Base-by-base conservation (phyloP, 1,284 basidiomycete genomes). In the Ustilago shanxiensis region DNA sequence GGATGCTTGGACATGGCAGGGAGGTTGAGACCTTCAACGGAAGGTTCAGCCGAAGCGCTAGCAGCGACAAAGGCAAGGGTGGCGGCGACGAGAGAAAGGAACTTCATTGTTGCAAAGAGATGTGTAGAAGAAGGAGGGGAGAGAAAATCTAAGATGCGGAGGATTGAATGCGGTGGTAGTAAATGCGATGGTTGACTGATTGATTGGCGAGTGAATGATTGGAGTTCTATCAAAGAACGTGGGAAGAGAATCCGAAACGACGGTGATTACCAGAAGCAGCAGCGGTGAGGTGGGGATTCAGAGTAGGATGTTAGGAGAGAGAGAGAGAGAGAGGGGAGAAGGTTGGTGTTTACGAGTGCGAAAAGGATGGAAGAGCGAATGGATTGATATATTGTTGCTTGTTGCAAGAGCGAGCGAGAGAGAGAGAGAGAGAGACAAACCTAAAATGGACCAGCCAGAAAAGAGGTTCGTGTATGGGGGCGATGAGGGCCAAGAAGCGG, bases 51-150 rank as follows among this genome's bases (percentile, higher is more conserved):
- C 16, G 69, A 79, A 57, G 63, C 66, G 59, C 53, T 55, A 41
- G 58, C 51, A 29, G 72, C 69, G 33, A 75, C 77, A 7, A 68
- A 37, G 45, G 62, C 68, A 37, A 79, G 62, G 31, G 72, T 53
- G 37, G 69, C 60, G 37, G 77, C 66, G 61, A 75, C 49, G 24
- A 79, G 37, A 28, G 63, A 31, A 52, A 74, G 68, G 62, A 79
- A 72, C 72, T 79, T 79, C 72, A 79, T 79, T 60, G 60, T 68
- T 60, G 60, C 28, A 41, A 49, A 28, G n/a, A n/a, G n/a, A 33
- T 33, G 31, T 11, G 31, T 33, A 5, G 5, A 33, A 11, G 11
- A 33, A 6, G 31, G 31, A 33, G 5, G 31, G 31, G 31, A n/a
- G n/a, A n/a, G n/a, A 22, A 16, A 45, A 20, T 45, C 47, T 16